A percentile compares a stretch with the other conserved stretches of the same genome.
These are phyloP conservation scores for Closterium sp. DNA, from an alignment of 139 green algal species.

Conservation along the genomic window DNA sequence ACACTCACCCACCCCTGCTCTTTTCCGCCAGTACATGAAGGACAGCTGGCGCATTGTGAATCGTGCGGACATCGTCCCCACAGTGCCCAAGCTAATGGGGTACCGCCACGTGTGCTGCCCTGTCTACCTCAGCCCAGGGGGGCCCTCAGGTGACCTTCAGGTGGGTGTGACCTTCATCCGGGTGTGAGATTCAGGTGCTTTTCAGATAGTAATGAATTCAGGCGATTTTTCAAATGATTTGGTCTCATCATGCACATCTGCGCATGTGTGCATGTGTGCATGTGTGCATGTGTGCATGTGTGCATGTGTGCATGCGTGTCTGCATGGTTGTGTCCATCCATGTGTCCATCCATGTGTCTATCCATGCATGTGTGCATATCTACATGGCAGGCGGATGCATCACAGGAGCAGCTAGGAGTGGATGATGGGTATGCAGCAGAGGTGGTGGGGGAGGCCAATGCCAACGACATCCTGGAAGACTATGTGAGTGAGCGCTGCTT, in stretches of 20 bases:
- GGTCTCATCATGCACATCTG: neutral
- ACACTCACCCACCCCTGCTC: neutral
- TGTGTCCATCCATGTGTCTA: neutral
- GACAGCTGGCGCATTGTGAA: conserved; percentile 56
- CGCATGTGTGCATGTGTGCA: neutral
- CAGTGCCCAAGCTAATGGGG: conserved; percentile 53
- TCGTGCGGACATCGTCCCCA: conserved; percentile 48
- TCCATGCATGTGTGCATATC: neutral
- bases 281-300: neutral
- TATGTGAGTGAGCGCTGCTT: conserved; percentile 6
- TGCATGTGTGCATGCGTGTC: neutral
- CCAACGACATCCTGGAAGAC: neutral
- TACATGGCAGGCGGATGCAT: neutral
- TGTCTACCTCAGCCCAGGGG: conserved; percentile 27
- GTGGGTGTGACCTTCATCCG: neutral
- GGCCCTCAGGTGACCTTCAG: neutral
- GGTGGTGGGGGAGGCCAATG: neutral
- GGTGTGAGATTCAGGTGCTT: neutral
- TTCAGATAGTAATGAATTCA: neutral
- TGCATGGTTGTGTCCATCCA: neutral
- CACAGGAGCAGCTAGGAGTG: neutral
- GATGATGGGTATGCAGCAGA: neutral
- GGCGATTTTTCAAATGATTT: too few species aligned
- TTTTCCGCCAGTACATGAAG: conserved; percentile 12
- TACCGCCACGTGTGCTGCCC: conserved; percentile 55